phyloP scores from a whole-genome alignment of 2,329 filamentous ascomycete species.

The Colletotrichum eremochloae region DNA sequence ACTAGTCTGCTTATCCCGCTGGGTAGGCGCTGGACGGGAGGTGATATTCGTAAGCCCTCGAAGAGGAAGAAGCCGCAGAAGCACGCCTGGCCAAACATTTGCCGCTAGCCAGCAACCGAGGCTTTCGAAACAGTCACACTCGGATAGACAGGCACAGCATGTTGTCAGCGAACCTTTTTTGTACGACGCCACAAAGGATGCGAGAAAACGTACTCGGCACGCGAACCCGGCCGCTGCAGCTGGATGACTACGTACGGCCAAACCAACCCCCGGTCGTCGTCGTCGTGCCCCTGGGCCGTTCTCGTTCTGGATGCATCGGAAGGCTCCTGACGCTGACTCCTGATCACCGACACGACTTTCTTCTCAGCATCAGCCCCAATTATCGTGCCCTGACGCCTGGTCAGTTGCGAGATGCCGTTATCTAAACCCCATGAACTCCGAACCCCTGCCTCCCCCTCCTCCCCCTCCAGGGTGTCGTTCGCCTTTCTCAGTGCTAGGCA shows the following conservation, averaged over 20 bases:
- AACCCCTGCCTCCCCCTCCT: too few species aligned
- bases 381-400: constrained; percentile 13
- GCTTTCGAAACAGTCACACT: constrained; percentile 15
- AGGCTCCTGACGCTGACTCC: constrained; percentile 10
- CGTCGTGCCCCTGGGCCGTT: too few species aligned
- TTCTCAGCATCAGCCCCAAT: neutral
- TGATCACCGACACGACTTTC: neutral
- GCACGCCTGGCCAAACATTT: neutral
- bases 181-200: neutral
- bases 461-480: neutral
- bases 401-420: constrained; percentile 11
- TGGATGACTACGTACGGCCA: neutral
- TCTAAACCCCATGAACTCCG: constrained; percentile 10
- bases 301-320: neutral
- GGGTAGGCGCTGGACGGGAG: neutral
- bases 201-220: neutral
- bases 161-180: neutral
- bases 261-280: neutral
- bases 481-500: neutral
- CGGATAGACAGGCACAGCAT: constrained; percentile 1
- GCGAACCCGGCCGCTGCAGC: neutral
- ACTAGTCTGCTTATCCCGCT: constrained; percentile 6
- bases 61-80: constrained; percentile 20
- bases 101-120: constrained; percentile 18
- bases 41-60: constrained; percentile 13